Evolutionary conservation across 1,284 basidiomycete genomes (phyloP), one percentile per base, ranked within the genome.

Genomic region (Vanrija humicola): DNA sequence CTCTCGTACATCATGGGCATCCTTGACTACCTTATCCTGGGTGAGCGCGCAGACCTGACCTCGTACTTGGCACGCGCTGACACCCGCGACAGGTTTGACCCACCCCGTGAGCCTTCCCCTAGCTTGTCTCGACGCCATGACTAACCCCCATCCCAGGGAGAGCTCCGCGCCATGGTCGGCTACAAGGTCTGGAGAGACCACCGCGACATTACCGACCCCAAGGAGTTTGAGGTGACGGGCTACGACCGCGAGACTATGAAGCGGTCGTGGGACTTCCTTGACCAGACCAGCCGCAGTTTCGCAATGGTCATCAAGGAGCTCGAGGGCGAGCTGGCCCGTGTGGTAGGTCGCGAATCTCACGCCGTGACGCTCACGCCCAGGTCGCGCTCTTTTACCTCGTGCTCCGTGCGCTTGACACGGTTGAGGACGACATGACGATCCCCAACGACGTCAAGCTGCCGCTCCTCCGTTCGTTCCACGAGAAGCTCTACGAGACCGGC

Each of bases 371-470:
- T 51, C 23, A 54, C 46, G 12, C n/a, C 43, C 65, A 94, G 91
- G 85, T 97, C 62, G 93, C 90, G 74, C 77, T 99, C 59, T 98
- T 97, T 78, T 99, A 98, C 77, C 84, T 99, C 50, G 88, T 95
- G 5, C 83, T 99, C 6, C 85, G 95, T 25, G 95, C 85, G 1
- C 80, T 98, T 29, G 96, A 98, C 77, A 98, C 96, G 12, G 84
- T 99, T 58, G 95, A 99, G 76, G 95, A 98, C 74, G 95, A 99
- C 79, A 98, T 98, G 93, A 90, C 93, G 3, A 84, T 99, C 55
- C 82, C 89, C 1, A 88, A 93, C 74, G 80, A 85, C 12, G 77
- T 86, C 64, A 99, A 99, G 74, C 87, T 95, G 56, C 88, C 89
- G 10, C 69, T 98, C 15, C 81, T 99, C 39, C 85, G 90, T 43